Percentiles rank a stretch among this genome's conserved stretches.
Conservation (phyloP, 768 basidiomycete genomes). For the Panaeolus papilionaceus region DNA sequence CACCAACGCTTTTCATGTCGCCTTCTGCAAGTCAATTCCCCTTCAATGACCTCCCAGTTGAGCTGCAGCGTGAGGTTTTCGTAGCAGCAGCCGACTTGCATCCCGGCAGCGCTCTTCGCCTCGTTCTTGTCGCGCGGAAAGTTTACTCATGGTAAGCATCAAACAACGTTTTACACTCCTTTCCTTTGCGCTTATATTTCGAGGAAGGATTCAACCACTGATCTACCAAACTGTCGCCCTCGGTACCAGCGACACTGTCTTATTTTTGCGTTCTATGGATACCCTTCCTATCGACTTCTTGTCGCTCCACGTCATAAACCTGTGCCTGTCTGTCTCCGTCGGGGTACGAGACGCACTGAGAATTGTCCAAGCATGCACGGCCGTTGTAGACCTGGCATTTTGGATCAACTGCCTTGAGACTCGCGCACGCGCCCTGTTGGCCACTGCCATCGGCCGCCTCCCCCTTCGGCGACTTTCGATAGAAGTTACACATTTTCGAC, state of each 20-base stretch:
- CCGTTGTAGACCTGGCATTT: slow-evolving; percentile 43
- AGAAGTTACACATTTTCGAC: slow-evolving; percentile 37
- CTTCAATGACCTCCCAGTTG: slow-evolving; percentile 42
- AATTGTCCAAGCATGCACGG: slow-evolving; percentile 44
- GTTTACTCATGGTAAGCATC: slow-evolving; percentile 38
- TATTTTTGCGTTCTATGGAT: slow-evolving; percentile 43
- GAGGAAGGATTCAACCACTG: slow-evolving; percentile 43
- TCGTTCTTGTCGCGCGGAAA: slow-evolving; percentile 43
- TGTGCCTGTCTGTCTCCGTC: slow-evolving; percentile 45
- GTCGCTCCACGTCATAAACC: slow-evolving; percentile 40
- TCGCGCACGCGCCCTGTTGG: slow-evolving; percentile 26
- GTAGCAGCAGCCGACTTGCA: slow-evolving; percentile 37
- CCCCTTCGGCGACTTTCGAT: slow-evolving; percentile 42
- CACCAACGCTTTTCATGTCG: slow-evolving; percentile 28
- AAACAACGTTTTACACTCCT: background rate
- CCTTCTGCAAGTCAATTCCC: slow-evolving; percentile 28
- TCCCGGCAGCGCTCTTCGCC: slow-evolving; percentile 32
- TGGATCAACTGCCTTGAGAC: slow-evolving; percentile 41
- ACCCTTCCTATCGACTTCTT: slow-evolving; percentile 43
- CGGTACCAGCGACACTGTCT: slow-evolving; percentile 34
- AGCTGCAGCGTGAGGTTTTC: slow-evolving; percentile 48
- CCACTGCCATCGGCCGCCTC: slow-evolving; percentile 34
- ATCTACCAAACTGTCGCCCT: slow-evolving; percentile 47
- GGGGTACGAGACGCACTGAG: slow-evolving; percentile 32
- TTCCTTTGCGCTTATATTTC: slow-evolving; percentile 12